Conservation (phyloP, 2,329 filamentous ascomycete species). For the Colletotrichum neosansevieriae region DNA sequence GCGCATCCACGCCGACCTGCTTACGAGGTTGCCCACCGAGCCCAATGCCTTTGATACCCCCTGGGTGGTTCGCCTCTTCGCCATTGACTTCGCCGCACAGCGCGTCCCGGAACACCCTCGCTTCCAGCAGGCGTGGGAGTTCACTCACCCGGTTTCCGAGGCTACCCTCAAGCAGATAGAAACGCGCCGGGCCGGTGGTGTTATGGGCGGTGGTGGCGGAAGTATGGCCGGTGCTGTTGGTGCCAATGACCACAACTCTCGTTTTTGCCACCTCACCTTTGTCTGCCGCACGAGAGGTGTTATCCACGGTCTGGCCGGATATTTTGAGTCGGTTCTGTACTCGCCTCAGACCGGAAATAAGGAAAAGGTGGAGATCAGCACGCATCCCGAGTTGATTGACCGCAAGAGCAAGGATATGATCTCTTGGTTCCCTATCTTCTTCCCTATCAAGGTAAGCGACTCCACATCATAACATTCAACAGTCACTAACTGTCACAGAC, state of each 20-base stretch:
- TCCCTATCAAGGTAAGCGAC: conserved; percentile 84
- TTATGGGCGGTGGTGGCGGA: conserved; percentile 75
- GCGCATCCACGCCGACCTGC: conserved; percentile 84
- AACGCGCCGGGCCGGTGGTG: conserved; percentile 71
- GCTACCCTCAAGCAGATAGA: conserved; percentile 67
- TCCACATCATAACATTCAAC: background rate
- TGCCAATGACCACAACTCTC: conserved; percentile 90
- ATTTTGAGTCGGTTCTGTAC: conserved; percentile 97
- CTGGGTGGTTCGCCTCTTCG: conserved; percentile 93
- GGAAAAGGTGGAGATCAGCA: conserved; percentile 85
- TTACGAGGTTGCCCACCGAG: conserved; percentile 70
- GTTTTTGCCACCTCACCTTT: conserved; percentile 84
- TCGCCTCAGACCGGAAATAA: conserved; percentile 59
- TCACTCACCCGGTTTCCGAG: conserved; percentile 78
- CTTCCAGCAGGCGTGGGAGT: conserved; percentile 86
- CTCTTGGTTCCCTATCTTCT: conserved; percentile 99
- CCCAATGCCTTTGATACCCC: conserved; percentile 86
- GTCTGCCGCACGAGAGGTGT: conserved; percentile 82
- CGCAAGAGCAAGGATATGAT: conserved; percentile 97
- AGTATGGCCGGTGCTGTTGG: conserved; percentile 82
- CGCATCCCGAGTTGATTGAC: conserved; percentile 91
- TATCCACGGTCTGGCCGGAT: conserved; percentile 91
- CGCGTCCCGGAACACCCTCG: conserved; percentile 66
- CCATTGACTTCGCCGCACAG: conserved; percentile 82
- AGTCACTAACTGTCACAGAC: conserved; percentile 63